Conservation (phyloP, 2,329 filamentous ascomycete genomes). For the Didymella glomerata region DNA sequence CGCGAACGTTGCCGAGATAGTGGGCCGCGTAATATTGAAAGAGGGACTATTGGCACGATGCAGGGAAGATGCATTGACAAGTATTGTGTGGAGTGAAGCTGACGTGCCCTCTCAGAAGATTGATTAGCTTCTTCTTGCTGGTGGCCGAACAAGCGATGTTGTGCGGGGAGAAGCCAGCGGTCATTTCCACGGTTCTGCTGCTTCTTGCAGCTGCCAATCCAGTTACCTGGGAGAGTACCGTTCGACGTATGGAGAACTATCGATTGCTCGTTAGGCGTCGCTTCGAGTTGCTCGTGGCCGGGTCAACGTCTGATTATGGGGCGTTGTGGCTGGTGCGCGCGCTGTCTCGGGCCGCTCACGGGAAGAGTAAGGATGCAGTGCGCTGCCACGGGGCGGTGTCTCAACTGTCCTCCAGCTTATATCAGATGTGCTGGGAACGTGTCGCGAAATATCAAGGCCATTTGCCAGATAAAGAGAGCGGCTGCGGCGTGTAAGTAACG, state of each 20-base stretch:
- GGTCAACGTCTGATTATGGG: slow-evolving; percentile 8
- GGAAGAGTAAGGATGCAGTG: slow-evolving; percentile 8
- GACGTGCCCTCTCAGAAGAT: slow-evolving; percentile 48
- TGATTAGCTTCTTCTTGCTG: slow-evolving; percentile 47
- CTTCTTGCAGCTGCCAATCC: slow-evolving; percentile 22
- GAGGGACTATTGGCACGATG: slow-evolving; percentile 16
- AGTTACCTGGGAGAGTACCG: slow-evolving; percentile 17
- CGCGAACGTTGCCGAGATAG: slow-evolving; percentile 23
- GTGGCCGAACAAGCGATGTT: slow-evolving; percentile 41
- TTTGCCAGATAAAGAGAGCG: slow-evolving; percentile 8
- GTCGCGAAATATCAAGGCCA: background rate
- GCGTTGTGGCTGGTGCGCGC: slow-evolving; percentile 20
- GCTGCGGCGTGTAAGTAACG: slow-evolving; percentile 2
- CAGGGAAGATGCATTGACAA: slow-evolving; percentile 15
- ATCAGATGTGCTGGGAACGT: slow-evolving; percentile 20
- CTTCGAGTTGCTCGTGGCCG: slow-evolving; percentile 13
- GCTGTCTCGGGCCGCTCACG: slow-evolving; percentile 5
- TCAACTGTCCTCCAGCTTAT: slow-evolving; percentile 21
- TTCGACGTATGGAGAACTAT: slow-evolving; percentile 20
- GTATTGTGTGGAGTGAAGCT: slow-evolving; percentile 23
- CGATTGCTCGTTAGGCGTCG: slow-evolving; percentile 27
- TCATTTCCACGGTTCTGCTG: slow-evolving; percentile 25
- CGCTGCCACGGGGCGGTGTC: slow-evolving; percentile 11
- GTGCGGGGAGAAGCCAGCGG: slow-evolving; percentile 36
- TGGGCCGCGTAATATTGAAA: slow-evolving; percentile 28